Conservation (phyloP, 345 rosid species). For the Bruguiera sexangula region DNA sequence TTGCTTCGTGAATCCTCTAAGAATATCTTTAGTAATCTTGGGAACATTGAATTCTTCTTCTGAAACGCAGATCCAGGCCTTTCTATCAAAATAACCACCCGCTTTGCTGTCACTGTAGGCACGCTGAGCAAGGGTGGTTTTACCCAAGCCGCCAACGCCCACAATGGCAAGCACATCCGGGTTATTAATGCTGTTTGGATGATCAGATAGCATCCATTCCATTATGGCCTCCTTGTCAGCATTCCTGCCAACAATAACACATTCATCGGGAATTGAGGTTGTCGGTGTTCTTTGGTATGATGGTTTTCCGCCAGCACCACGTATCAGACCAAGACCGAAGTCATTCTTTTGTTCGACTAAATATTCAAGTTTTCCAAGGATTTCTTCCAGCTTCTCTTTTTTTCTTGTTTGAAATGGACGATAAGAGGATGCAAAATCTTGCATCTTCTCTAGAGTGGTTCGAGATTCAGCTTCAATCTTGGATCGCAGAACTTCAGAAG, state of each 20-base stretch:
- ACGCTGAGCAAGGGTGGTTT: conserved; percentile 22
- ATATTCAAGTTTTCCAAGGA: conserved; percentile 14
- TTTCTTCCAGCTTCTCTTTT: background rate
- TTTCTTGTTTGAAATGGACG: conserved; percentile 4
- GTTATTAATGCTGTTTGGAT: background rate
- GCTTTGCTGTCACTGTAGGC: background rate
- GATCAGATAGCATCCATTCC: background rate
- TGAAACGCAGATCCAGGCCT: conserved; percentile 11
- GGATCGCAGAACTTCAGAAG: background rate
- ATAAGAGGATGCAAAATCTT: background rate
- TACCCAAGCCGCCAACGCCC: conserved; percentile 19
- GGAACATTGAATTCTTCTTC: background rate
- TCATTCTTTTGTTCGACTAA: conserved; percentile 12
- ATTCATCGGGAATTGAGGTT: conserved; percentile 10
- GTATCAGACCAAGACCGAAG: conserved; percentile 21
- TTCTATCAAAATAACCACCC: background rate
- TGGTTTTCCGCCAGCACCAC: conserved; percentile 6
- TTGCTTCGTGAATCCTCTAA: background rate
- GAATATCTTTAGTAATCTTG: background rate
- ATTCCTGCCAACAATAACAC: conserved; percentile 16
- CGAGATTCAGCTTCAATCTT: background rate
- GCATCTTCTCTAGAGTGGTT: background rate
- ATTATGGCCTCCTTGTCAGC: conserved; percentile 20
- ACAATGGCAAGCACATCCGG: conserved; percentile 17
- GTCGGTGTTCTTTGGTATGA: conserved; percentile 6